Evolutionary conservation across 2,329 filamentous ascomycete species (phyloP).

Genomic region (Huntiella savannae): DNA sequence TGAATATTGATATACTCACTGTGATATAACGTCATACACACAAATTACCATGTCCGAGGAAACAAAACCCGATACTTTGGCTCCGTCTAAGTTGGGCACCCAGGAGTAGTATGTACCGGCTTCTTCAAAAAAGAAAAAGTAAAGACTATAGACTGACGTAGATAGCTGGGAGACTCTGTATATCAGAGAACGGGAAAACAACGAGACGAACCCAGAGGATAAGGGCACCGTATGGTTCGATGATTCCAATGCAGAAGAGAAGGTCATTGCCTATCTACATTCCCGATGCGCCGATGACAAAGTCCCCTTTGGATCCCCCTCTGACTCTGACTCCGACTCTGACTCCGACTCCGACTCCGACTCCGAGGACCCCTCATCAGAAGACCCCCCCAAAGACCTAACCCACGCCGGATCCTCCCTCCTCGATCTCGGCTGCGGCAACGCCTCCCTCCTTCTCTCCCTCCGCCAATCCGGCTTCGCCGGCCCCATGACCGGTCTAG

Average conservation of each 20-base stretch:
- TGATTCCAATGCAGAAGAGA: conserved; percentile 71
- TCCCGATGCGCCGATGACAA: neutral
- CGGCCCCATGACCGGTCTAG: conserved; percentile 63
- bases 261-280: conserved; percentile 52
- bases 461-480: conserved; percentile 42
- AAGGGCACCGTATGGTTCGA: conserved; percentile 92
- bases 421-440: conserved; percentile 82
- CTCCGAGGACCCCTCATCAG: conserved; percentile 12
- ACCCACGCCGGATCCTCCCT: conserved; percentile 28
- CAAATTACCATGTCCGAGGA: neutral
- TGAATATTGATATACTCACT: neutral
- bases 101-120: conserved; percentile 58
- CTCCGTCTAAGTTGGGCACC: conserved; percentile 64
- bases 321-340: conserved; percentile 15
- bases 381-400: conserved; percentile 13
- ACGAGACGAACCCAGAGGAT: conserved; percentile 52
- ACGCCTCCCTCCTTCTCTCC: conserved; percentile 78
- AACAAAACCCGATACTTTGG: conserved; percentile 41
- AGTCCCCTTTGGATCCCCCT: neutral
- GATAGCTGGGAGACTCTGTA: conserved; percentile 61
- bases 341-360: conserved; percentile 9
- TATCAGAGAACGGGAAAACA: conserved; percentile 49
- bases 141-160: neutral
- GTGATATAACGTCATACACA: neutral
- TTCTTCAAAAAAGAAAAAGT: neutral